A percentile compares a stretch with the other conserved stretches of the same genome.
These are phyloP conservation scores for Cyberlindnera suaveolens DNA, from an alignment of 805 yeast species.

Conservation along the genomic window DNA sequence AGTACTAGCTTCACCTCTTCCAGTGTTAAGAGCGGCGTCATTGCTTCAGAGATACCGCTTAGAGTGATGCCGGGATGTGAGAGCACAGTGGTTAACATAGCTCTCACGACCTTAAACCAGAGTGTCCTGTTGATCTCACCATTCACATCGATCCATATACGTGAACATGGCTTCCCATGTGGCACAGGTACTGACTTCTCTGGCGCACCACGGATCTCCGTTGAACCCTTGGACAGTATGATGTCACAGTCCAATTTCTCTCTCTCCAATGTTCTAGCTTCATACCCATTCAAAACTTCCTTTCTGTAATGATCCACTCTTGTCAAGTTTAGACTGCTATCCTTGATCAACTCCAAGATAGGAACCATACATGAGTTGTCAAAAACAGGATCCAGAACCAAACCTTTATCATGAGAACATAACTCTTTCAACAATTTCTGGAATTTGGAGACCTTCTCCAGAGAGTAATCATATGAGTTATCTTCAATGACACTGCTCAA, in stretches of 20 bases:
- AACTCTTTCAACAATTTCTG: constrained; percentile 36
- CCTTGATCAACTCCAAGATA: constrained; percentile 48
- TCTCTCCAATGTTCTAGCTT: constrained; percentile 69
- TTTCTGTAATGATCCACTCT: constrained; percentile 51
- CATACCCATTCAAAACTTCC: constrained; percentile 54
- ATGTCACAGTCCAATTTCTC: constrained; percentile 62
- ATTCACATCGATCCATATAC: constrained; percentile 63
- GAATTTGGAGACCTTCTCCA: constrained; percentile 44
- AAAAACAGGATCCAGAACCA: constrained; percentile 44
- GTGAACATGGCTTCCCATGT: constrained; percentile 52
- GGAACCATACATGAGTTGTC: constrained; percentile 60
- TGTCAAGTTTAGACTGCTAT: constrained; percentile 33
- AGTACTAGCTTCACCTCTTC: constrained; percentile 34
- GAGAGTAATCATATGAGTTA: constrained; percentile 24
- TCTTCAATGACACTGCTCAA: constrained; percentile 19
- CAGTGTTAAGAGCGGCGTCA: constrained; percentile 12
- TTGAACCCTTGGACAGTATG: constrained; percentile 27
- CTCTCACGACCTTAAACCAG: constrained; percentile 53
- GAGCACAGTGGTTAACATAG: constrained; percentile 39
- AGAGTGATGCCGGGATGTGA: constrained; percentile 50
- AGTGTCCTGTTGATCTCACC: constrained; percentile 53
- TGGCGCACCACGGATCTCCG: constrained; percentile 3
- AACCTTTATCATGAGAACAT: constrained; percentile 43
- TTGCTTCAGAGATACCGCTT: constrained; percentile 14
- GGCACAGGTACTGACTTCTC: constrained; percentile 40